Conservation (phyloP, 2,329 filamentous ascomycete genomes). For the Didymellaceae sp. region DNA sequence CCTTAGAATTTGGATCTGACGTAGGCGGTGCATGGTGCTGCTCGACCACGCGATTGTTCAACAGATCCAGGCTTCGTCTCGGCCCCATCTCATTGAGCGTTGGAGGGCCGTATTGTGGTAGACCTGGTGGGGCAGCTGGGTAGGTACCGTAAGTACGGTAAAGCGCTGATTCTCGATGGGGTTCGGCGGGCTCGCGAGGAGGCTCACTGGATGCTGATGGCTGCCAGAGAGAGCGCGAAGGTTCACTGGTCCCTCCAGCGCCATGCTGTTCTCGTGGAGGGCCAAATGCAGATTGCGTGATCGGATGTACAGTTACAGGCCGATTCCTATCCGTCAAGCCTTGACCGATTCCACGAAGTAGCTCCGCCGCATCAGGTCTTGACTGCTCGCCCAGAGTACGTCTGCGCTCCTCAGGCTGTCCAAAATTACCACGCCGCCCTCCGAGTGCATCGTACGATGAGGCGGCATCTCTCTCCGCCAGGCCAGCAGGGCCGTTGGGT, state of each 20-base stretch:
- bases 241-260: slow-evolving; percentile 24
- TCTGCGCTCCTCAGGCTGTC: slow-evolving; percentile 42
- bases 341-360: slow-evolving; percentile 34
- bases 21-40: slow-evolving; percentile 49
- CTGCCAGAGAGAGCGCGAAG: slow-evolving; percentile 41
- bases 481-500: slow-evolving; percentile 39
- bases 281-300: slow-evolving; percentile 48
- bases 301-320: slow-evolving; percentile 49
- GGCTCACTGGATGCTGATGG: slow-evolving; percentile 35
- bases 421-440: slow-evolving; percentile 36
- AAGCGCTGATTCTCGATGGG: slow-evolving; percentile 33
- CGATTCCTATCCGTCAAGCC: slow-evolving; percentile 38
- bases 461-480: slow-evolving; percentile 31
- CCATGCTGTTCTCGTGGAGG: slow-evolving; percentile 41
- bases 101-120: slow-evolving; percentile 31
- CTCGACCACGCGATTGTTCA: slow-evolving; percentile 44
- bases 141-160: slow-evolving; percentile 44
- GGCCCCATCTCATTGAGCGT: slow-evolving; percentile 42
- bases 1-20: slow-evolving; percentile 46
- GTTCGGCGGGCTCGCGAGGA: slow-evolving; percentile 35
- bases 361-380: slow-evolving; percentile 42
- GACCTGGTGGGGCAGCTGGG: slow-evolving; percentile 30
- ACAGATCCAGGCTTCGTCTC: slow-evolving; percentile 41
- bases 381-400: slow-evolving; percentile 45
- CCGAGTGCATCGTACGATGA: slow-evolving; percentile 36